phyloP scores from a whole-genome alignment of 2,329 filamentous ascomycete species.

The Myriosclerotinia duriaeana region DNA sequence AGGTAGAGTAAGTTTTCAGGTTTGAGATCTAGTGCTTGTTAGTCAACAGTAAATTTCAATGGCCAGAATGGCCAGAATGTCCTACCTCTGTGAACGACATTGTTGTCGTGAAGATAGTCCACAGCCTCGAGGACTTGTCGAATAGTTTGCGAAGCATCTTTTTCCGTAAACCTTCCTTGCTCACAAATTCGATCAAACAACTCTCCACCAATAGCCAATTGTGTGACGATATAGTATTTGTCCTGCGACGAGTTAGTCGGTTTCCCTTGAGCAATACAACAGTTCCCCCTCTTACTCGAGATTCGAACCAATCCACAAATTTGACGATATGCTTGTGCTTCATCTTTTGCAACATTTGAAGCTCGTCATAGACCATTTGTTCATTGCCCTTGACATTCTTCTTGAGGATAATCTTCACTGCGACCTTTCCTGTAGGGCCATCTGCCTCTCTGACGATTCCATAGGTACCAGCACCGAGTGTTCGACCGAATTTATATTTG shows the following conservation, averaged over 20 bases:
- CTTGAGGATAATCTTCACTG: conserved; percentile 98
- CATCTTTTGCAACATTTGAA: conserved; percentile 87
- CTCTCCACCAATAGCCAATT: conserved; percentile 93
- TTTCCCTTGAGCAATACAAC: no score
- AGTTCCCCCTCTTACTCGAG: conserved; percentile 63
- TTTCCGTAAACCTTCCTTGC: conserved; percentile 96
- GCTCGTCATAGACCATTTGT: conserved; percentile 97
- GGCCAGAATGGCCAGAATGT: background rate
- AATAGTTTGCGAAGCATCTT: conserved; percentile 88
- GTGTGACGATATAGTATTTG: conserved; percentile 99
- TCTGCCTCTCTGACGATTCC: conserved; percentile 97
- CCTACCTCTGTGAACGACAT: conserved; percentile 90
- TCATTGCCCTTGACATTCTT: conserved; percentile 99
- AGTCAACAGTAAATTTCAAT: conserved; percentile 19
- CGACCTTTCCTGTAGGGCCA: conserved; percentile 78
- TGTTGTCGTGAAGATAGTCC: conserved; percentile 88
- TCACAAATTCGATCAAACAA: conserved; percentile 98
- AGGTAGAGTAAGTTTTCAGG: conserved; percentile 97
- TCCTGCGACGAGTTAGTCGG: conserved; percentile 57
- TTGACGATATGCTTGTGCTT: conserved; percentile 94
- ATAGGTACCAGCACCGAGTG: conserved; percentile 94
- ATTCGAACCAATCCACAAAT: conserved; percentile 99
- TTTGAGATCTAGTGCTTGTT: conserved; percentile 72
- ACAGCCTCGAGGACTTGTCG: conserved; percentile 91
- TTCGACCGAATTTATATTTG: conserved; percentile 89